phyloP scores from a whole-genome alignment of 257 asterid species.

The Nicotiana attenuata region DNA sequence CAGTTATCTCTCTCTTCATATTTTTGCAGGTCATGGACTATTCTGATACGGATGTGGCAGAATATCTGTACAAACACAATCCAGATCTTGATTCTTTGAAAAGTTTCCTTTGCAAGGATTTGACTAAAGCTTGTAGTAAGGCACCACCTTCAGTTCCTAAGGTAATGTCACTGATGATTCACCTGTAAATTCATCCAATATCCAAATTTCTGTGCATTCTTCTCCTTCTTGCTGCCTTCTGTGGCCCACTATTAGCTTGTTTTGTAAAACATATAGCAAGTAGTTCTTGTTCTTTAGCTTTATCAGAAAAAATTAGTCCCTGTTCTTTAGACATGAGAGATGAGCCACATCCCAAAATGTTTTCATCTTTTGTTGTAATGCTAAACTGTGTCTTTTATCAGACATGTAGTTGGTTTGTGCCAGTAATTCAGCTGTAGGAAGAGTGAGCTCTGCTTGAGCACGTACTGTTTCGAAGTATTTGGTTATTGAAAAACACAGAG shows the following conservation, averaged over 20 bases:
- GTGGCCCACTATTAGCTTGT: neutral
- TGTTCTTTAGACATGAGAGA: neutral
- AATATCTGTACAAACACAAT: slow-evolving; percentile 57
- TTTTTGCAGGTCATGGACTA: slow-evolving; percentile 83
- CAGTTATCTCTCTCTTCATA: slow-evolving; percentile 4
- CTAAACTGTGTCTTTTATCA: neutral
- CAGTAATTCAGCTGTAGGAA: neutral
- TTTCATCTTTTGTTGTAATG: neutral
- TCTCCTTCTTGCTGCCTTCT: neutral
- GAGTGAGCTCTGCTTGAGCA: neutral
- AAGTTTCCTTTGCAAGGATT: slow-evolving; percentile 72
- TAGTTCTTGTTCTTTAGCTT: neutral
- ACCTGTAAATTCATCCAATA: neutral
- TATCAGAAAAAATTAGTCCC: neutral
- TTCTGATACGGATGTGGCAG: slow-evolving; percentile 94
- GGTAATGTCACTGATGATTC: slow-evolving; percentile 36
- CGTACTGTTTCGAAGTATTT: neutral
- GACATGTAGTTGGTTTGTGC: neutral
- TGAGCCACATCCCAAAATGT: neutral
- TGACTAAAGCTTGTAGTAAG: slow-evolving; percentile 68
- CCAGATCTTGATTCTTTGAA: slow-evolving; percentile 59
- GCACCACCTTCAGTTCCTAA: slow-evolving; percentile 93
- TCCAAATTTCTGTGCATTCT: neutral
- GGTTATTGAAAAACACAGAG: neutral
- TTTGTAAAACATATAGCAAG: neutral